Evolutionary conservation across 2,329 filamentous ascomycete genomes (phyloP).

Genomic region (Fusarium musae): DNA sequence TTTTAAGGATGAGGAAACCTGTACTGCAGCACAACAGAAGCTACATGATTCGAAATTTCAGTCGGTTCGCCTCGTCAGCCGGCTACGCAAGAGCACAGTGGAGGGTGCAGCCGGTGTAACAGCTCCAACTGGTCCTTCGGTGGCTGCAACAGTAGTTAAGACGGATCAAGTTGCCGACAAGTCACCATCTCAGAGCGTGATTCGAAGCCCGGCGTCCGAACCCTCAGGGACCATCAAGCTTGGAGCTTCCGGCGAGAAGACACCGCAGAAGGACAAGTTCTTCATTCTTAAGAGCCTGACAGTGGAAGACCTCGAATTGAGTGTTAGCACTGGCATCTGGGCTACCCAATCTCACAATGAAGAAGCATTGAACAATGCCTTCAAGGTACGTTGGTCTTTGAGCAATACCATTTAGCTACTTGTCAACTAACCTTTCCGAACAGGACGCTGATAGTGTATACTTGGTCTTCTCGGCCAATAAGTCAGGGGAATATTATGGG

Average conservation of each 20-base stretch:
- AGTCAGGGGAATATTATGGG: constrained; percentile 96
- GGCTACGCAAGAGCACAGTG: constrained; percentile 71
- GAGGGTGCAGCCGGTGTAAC: constrained; percentile 59
- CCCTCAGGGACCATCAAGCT: not conserved
- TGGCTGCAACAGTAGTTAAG: constrained; percentile 48
- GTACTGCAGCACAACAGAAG: constrained; percentile 79
- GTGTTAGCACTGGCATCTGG: constrained; percentile 89
- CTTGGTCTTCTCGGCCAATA: constrained; percentile 95
- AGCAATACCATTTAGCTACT: not conserved
- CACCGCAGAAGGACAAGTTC: constrained; percentile 73
- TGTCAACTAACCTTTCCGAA: constrained; percentile 4
- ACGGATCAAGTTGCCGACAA: constrained; percentile 23
- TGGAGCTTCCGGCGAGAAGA: constrained; percentile 12
- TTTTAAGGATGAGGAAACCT: constrained; percentile 83
- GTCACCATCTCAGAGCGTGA: not conserved
- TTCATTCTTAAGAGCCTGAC: constrained; percentile 96
- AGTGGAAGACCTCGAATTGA: constrained; percentile 87
- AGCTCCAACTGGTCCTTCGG: constrained; percentile 66
- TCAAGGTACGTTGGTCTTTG: constrained; percentile 66
- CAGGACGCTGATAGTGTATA: constrained; percentile 86
- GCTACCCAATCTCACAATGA: constrained; percentile 96
- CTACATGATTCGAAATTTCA: constrained; percentile 94
- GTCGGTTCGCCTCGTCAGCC: constrained; percentile 85
- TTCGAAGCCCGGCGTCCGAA: constrained; percentile 5
- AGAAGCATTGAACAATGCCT: constrained; percentile 82